Evolutionary conservation across 176 grass and related monocot species (phyloP).

Genomic region (Poa pratensis): DNA sequence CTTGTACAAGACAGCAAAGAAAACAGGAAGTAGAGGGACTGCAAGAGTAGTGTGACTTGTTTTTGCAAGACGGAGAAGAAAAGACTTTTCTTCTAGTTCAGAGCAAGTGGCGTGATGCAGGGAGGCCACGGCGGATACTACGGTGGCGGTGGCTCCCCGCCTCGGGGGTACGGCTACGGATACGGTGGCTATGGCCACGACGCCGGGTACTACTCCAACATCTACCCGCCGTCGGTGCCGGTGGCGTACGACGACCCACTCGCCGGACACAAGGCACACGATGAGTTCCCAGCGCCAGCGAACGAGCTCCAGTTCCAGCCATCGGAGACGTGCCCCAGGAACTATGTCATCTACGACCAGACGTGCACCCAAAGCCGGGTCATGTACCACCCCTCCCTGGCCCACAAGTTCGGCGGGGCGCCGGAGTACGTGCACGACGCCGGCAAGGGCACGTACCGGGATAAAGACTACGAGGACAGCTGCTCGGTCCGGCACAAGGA

Average conservation of each 20-base stretch:
- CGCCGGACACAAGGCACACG: conserved; percentile 49
- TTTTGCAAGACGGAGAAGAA: no score
- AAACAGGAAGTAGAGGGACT: no score
- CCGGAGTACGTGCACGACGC: background rate
- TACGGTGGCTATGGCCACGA: conserved; percentile 42
- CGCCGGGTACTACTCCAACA: conserved; percentile 49
- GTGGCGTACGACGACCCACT: conserved; percentile 43
- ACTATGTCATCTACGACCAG: conserved; percentile 97
- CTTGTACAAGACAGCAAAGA: no score
- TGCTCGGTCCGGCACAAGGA: conserved; percentile 63
- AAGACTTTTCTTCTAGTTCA: background rate
- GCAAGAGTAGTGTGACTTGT: no score
- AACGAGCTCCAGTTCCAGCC: conserved; percentile 88
- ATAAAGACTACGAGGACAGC: conserved; percentile 11
- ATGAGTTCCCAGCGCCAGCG: conserved; percentile 60
- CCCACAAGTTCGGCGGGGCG: conserved; percentile 52
- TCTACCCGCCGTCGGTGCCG: conserved; percentile 49
- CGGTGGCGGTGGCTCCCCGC: conserved; percentile 50
- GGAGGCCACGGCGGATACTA: conserved; percentile 59
- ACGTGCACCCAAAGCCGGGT: conserved; percentile 71
- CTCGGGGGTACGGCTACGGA: conserved; percentile 45
- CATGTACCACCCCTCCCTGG: conserved; percentile 89
- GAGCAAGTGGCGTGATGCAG: conserved; percentile 48
- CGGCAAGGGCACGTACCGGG: conserved; percentile 30
- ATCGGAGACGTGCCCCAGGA: conserved; percentile 85